Evolutionary conservation across 2,329 filamentous ascomycete species (phyloP), one percentile per base, ranked within the genome.

Genomic region (Cladosporium phlei): DNA sequence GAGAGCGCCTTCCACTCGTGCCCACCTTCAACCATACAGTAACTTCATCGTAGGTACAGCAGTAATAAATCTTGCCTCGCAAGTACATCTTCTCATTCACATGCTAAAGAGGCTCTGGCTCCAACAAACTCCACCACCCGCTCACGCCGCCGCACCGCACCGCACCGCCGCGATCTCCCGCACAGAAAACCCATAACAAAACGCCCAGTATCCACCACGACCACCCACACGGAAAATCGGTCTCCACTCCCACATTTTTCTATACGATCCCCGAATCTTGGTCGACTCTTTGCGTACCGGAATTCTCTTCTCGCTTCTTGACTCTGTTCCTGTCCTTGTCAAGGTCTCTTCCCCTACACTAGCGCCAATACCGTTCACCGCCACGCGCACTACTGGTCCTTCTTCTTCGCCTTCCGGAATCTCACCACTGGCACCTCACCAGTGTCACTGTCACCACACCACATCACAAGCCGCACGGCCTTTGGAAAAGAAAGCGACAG

Each of bases 111-210:
- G 25, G 24, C n/a, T n/a, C n/a, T 21, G 19, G 37, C 24, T 38
- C 10, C 24, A 27, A 16, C 16, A 35, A 34, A 29, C 47, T 48
- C 47, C 46, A 45, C 47, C 32, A n/a, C n/a, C n/a, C n/a, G n/a
- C n/a, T n/a, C n/a, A n/a, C n/a, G n/a, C n/a, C n/a, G n/a, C n/a
- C 49, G 51, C 51, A 46, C 47, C 50, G 49, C 52, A 48, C 38
- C 46, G 47, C 51, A 34, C 42, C 24, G 35, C 37, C n/a, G 27
- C 38, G 24, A 33, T 45, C 21, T 48, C 38, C 51, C 42, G 42
- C 47, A 6, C 30, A 14, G 34, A 19, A 38, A 25, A n/a, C 19
- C 37, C 21, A 20, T 12, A n/a, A 14, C 22, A 22, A 29, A 28
- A 32, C 38, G n/a, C n/a, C n/a, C n/a, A n/a, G n/a, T n/a, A n/a